Evolutionary conservation across 768 basidiomycete genomes (phyloP), one percentile per base, ranked within the genome.

Genomic region (Mycena pura): DNA sequence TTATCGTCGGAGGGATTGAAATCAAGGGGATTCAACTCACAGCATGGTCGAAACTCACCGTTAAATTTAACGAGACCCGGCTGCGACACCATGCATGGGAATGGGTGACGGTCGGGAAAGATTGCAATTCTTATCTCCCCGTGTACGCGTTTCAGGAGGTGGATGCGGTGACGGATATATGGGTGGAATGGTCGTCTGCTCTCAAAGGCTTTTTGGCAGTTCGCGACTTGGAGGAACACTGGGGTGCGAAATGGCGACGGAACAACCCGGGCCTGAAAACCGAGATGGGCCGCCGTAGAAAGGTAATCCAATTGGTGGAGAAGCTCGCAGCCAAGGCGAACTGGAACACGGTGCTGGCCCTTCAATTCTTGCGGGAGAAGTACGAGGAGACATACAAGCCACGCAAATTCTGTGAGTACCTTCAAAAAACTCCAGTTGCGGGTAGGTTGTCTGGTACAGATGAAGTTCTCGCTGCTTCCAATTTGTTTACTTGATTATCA

Each of bases 341-440:
- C 41, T 59, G 57, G 57, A 51, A 36, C 40, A 19, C 28, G 22
- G 39, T 17, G 11, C 48, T 59, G 8, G 48, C 57, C 5, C 47
- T 59, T 25, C 46, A 32, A n/a, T 59, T 59, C 28, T n/a, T 52
- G 2, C 14, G 25, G 21, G 49, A 38, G 2, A 39, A 6, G 14
- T 41, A 52, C 28, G 21, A 29, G 4, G 17, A 19, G 2, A 21
- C 5, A 4, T 52, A 13, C 5, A 14, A 27, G 10, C 51, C 51
- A 3, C 51, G 48, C 10, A 59, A 59, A 27, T 59, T 59, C 32
- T 41, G 38, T 31, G 57, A 50, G 48, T 31, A 51, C 41, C 48
- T 50, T 27, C 32, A 47, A 28, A 15, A 49, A 24, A 22, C 48
- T 49, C 48, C 34, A 36, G 17, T 9, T 36, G 24, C 24, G 22